These are phyloP conservation scores for Clavispora fructus DNA, from an alignment of 805 yeast species.

Conservation along the genomic window DNA sequence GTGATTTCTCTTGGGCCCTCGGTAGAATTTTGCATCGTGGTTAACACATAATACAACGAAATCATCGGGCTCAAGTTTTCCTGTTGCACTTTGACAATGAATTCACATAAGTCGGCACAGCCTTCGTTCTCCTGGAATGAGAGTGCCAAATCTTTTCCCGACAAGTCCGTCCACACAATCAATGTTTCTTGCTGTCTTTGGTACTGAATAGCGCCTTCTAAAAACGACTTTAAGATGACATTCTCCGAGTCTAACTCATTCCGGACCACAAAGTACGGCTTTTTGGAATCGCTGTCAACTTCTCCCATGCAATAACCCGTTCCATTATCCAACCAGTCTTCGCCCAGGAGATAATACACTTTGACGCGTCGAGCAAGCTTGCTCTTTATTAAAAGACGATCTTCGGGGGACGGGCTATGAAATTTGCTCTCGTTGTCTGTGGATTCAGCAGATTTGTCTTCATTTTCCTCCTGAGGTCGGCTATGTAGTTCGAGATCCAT, in stretches of 20 bases:
- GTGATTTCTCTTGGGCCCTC: constrained; percentile 45
- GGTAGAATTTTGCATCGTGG: constrained; percentile 18
- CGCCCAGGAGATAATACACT: constrained; percentile 77
- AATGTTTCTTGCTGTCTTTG: constrained; percentile 93
- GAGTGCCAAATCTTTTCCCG: constrained; percentile 72
- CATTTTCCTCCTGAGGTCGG: not conserved
- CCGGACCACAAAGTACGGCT: constrained; percentile 64
- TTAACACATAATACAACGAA: constrained; percentile 58
- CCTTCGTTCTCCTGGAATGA: constrained; percentile 92
- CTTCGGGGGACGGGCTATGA: not conserved
- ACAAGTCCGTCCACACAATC: constrained; percentile 88
- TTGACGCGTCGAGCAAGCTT: constrained; percentile 71
- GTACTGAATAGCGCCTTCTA: constrained; percentile 76
- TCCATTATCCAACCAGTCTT: constrained; percentile 87
- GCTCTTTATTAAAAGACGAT: constrained; percentile 6
- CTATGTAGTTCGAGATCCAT: not conserved
- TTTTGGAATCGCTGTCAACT: constrained; percentile 22
- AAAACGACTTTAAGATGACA: constrained; percentile 54
- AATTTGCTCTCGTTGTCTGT: not conserved
- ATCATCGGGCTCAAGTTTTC: constrained; percentile 53
- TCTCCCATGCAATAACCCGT: constrained; percentile 88
- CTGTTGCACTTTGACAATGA: constrained; percentile 64
- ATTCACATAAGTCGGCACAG: constrained; percentile 78
- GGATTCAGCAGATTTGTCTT: not conserved
- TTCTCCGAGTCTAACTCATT: constrained; percentile 61